Evolutionary conservation across 2,329 filamentous ascomycete genomes (phyloP).

Genomic region (Sclerotinia spermophila): DNA sequence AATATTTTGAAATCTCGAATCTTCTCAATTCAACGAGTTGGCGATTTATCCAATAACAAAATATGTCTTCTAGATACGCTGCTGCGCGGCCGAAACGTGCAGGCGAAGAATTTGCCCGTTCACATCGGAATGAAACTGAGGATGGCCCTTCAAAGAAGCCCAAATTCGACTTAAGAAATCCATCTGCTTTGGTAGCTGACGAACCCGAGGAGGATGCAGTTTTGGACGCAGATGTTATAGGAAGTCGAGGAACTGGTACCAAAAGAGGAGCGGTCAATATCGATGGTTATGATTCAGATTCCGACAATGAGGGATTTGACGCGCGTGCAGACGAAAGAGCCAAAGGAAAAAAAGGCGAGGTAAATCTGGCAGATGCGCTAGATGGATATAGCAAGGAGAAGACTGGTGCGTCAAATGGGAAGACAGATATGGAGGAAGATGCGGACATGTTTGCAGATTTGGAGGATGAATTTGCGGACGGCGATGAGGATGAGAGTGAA

Average conservation of each 20-base stretch:
- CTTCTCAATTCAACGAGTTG: neutral
- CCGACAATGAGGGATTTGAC: slow-evolving; percentile 85
- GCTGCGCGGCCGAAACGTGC: slow-evolving; percentile 78
- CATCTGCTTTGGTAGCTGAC: slow-evolving; percentile 83
- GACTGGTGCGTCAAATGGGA: slow-evolving; percentile 35
- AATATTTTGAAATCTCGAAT: neutral
- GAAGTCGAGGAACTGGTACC: slow-evolving; percentile 64
- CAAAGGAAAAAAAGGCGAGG: slow-evolving; percentile 44
- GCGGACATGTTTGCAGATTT: slow-evolving; percentile 82
- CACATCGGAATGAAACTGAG: slow-evolving; percentile 59
- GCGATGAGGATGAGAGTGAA: slow-evolving; percentile 51
- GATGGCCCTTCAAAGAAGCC: slow-evolving; percentile 64
- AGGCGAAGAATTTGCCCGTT: slow-evolving; percentile 75
- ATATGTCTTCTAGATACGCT: slow-evolving; percentile 54
- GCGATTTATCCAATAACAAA: slow-evolving; percentile 33
- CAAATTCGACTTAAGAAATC: slow-evolving; percentile 92
- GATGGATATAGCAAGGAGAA: slow-evolving; percentile 50
- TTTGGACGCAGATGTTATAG: slow-evolving; percentile 90
- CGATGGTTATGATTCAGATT: slow-evolving; percentile 95
- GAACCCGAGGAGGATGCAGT: slow-evolving; percentile 71
- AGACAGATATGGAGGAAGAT: slow-evolving; percentile 55
- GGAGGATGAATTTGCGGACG: slow-evolving; percentile 55
- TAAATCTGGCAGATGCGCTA: slow-evolving; percentile 50
- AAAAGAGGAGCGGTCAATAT: slow-evolving; percentile 95
- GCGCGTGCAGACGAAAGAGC: slow-evolving; percentile 62